Conservation (phyloP, 2,329 filamentous ascomycete genomes). For the Drechslerella coelobrocha region DNA sequence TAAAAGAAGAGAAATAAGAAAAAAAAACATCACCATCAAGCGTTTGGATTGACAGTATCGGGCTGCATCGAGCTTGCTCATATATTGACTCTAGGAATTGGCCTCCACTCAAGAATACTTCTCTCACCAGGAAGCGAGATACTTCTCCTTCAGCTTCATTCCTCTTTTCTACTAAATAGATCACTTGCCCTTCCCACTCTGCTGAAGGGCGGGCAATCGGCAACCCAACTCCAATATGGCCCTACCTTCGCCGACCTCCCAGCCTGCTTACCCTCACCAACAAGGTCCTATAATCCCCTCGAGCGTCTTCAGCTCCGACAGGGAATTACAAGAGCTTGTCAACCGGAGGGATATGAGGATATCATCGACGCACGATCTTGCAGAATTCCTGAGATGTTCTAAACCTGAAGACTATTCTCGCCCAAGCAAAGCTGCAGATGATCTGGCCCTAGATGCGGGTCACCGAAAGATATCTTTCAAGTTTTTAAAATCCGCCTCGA, state of each 20-base stretch:
- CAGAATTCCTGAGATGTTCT: slow-evolving; percentile 54
- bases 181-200: background rate
- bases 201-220: background rate
- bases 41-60: too few relatives aligned
- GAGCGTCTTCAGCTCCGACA: slow-evolving; percentile 45
- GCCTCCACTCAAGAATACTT: too few relatives aligned
- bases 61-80: too few relatives aligned
- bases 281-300: slow-evolving; percentile 41
- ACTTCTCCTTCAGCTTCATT: background rate
- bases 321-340: slow-evolving; percentile 40
- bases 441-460: slow-evolving; percentile 26
- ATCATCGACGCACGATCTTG: slow-evolving; percentile 53
- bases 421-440: slow-evolving; percentile 49
- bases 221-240: slow-evolving; percentile 15
- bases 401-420: slow-evolving; percentile 52
- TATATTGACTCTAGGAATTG: too few relatives aligned
- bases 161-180: too few relatives aligned
- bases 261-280: slow-evolving; percentile 43
- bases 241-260: slow-evolving; percentile 33
- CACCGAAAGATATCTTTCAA: slow-evolving; percentile 48
- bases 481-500: slow-evolving; percentile 53
- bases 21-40: too few relatives aligned
- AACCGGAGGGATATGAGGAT: slow-evolving; percentile 47
- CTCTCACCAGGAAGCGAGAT: too few relatives aligned
- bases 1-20: too few relatives aligned